Evolutionary conservation across 2,329 filamentous ascomycete genomes (phyloP).

Genomic region (Chrysosphaeria jannelii): DNA sequence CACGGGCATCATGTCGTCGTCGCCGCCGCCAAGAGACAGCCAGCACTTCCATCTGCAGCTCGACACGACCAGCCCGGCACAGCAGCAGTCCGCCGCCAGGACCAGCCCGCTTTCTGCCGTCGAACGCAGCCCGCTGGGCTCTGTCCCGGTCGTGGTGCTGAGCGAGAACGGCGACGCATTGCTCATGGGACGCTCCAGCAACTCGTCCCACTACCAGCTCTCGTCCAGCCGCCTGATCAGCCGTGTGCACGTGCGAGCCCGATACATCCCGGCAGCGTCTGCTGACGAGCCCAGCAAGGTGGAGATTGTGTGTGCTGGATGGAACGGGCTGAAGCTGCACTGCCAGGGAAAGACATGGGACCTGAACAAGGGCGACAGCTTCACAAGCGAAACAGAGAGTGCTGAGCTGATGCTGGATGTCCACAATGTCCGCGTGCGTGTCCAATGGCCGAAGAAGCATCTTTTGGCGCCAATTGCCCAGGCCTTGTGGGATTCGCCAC

Average conservation of each 20-base stretch:
- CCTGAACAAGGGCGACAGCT: constrained; percentile 61
- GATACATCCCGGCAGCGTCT: constrained; percentile 40
- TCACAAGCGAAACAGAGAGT: constrained; percentile 64
- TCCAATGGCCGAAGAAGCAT: constrained; percentile 13
- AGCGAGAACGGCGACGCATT: constrained; percentile 54
- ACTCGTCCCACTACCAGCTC: constrained; percentile 83
- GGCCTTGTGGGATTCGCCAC: constrained; percentile 36
- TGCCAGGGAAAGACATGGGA: constrained; percentile 73
- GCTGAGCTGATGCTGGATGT: constrained; percentile 88
- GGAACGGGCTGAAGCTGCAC: constrained; percentile 85
- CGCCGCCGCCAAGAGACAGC: constrained; percentile 36
- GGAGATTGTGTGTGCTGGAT: constrained; percentile 73
- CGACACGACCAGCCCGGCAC: constrained; percentile 12
- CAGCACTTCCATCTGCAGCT: constrained; percentile 1
- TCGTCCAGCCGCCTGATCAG: constrained; percentile 81
- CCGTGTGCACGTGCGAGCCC: constrained; percentile 69
- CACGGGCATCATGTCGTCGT: constrained; percentile 69
- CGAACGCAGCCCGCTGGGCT: constrained; percentile 56
- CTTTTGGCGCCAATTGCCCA: constrained; percentile 11
- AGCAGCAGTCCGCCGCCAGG: constrained; percentile 9
- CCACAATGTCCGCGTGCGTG: constrained; percentile 64
- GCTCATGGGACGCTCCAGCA: constrained; percentile 76
- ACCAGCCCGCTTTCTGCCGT: constrained; percentile 16
- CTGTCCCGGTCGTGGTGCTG: constrained; percentile 57
- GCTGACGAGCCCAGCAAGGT: constrained; percentile 46